Base-by-base conservation (phyloP, 495 filamentous ascomycete genomes). In the Aspergillus olivimuriae region DNA sequence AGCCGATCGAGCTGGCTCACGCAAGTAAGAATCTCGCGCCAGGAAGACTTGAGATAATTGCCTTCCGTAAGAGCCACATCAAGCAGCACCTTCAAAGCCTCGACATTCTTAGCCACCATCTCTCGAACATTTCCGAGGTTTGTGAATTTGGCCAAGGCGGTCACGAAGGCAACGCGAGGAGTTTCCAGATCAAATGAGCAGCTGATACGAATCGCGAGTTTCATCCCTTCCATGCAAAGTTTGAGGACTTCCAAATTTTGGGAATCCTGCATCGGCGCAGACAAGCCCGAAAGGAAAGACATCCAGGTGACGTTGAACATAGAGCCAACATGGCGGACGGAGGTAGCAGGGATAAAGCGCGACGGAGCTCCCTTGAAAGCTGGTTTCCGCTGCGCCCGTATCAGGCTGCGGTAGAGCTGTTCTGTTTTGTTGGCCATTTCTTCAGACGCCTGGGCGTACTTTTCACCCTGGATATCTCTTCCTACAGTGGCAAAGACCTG, bases 291-390 rank as follows among this genome's bases (percentile, higher is more conserved):
- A 56, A 97, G 82, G 65, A 95, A 94, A 15, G 91, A 92, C 91
- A 96, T 99, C 92, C 92, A 99, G 0, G 87, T 94, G 12, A 95
- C 90, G 51, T 97, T 90, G 52, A 99, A 99, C 91, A 99, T 99
- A 2, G 92, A 89, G 0, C 92, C 92, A 39, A 94, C 84, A 64
- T 99, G 92, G 48, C 85, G 90, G 59, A 86, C 90, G 0, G 89
- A 95, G 1, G 87, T 87, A 1, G 94, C 92, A 10, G 87, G 83
- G 47, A 97, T 92, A 61, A 89, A 99, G 51, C 78, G 88, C 2
- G 78, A 76, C 20, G 81, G 71, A 4, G 77, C 77, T 12, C 81
- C 72, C 45, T 81, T 84, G 4, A 84, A 69, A 2, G 85, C 77
- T 37, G 82, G 86, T 55, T 78, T 84, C 26, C 85, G 78, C 57